These are phyloP conservation scores for Lentinula guzmanii DNA, from an alignment of 768 basidiomycete species.

Conservation along the genomic window DNA sequence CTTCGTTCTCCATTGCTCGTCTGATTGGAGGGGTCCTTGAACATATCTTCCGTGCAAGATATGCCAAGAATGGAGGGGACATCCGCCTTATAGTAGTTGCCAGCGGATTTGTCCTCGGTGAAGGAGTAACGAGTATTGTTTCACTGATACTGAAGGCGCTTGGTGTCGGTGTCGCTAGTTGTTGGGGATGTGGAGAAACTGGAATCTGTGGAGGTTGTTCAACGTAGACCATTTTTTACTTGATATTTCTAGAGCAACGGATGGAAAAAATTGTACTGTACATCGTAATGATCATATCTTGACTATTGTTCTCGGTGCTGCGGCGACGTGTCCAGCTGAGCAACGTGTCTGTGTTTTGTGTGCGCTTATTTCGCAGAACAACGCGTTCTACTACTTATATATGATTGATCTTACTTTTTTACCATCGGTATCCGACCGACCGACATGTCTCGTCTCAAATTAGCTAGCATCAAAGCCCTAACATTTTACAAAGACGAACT, in stretches of 20 bases:
- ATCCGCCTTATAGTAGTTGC: constrained; percentile 83
- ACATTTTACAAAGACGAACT: constrained; percentile 68
- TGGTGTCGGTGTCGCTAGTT: constrained; percentile 73
- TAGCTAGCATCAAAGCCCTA: constrained; percentile 67
- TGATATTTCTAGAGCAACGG: not conserved
- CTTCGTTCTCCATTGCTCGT: constrained; percentile 89
- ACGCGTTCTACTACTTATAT: not conserved
- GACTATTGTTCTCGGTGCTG: too few species aligned
- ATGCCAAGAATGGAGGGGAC: constrained; percentile 47
- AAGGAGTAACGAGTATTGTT: constrained; percentile 84
- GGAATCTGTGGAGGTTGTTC: constrained; percentile 71
- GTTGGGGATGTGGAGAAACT: constrained; percentile 74
- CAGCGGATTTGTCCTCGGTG: constrained; percentile 93
- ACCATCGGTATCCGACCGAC: constrained; percentile 2
- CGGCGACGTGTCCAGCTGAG: not conserved
- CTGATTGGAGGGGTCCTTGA: constrained; percentile 85
- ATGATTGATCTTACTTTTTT: not conserved
- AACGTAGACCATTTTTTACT: constrained; percentile 16
- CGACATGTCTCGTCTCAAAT: constrained; percentile 62
- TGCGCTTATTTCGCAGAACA: not conserved
- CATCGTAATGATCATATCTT: not conserved
- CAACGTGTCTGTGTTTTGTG: not conserved
- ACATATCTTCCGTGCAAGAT: constrained; percentile 53
- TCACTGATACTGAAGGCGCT: constrained; percentile 67
- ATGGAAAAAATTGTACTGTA: not conserved